Percentiles rank a stretch among this genome's conserved stretches.
Evolutionary conservation across 2,329 filamentous ascomycete genomes (phyloP).

Genomic region (Dactylonectria estremocensis): DNA sequence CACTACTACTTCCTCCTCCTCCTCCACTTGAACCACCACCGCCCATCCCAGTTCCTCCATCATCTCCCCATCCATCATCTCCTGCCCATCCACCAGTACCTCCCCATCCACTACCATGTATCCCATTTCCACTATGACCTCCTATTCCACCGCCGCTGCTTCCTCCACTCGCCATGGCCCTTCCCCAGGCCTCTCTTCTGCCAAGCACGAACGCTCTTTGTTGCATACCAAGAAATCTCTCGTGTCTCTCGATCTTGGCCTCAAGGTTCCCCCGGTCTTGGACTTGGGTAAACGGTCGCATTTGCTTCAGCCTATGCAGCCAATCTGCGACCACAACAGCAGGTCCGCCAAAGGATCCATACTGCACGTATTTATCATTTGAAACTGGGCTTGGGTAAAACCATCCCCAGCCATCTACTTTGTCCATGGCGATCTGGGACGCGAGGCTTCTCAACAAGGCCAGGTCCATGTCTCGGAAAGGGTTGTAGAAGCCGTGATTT

Average conservation of each 20-base stretch:
- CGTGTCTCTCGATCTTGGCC: background rate
- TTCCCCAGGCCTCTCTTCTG: background rate
- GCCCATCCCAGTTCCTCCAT: background rate
- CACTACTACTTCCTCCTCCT: background rate
- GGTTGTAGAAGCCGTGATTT: slow-evolving; percentile 12
- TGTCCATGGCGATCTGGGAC: background rate
- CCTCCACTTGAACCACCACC: too few species aligned
- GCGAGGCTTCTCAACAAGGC: slow-evolving; percentile 8
- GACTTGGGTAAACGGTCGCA: slow-evolving; percentile 8
- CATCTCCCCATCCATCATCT: background rate
- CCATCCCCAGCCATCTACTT: slow-evolving; percentile 1
- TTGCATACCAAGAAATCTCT: slow-evolving; percentile 9
- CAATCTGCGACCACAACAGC: background rate
- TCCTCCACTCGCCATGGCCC: background rate
- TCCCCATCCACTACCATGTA: too few species aligned
- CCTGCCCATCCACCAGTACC: too few species aligned
- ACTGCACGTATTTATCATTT: background rate
- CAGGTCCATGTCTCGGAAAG: slow-evolving; percentile 20
- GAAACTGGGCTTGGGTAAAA: background rate
- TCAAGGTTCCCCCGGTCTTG: background rate
- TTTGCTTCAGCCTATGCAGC: slow-evolving; percentile 7
- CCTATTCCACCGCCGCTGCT: too few species aligned
- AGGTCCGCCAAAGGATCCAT: background rate
- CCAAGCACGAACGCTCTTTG: background rate
- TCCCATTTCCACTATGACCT: too few species aligned